A percentile compares a stretch with the other conserved stretches of the same genome.
Conservation (phyloP, 352 stramenopile species). For the Phytophthora syringae region DNA sequence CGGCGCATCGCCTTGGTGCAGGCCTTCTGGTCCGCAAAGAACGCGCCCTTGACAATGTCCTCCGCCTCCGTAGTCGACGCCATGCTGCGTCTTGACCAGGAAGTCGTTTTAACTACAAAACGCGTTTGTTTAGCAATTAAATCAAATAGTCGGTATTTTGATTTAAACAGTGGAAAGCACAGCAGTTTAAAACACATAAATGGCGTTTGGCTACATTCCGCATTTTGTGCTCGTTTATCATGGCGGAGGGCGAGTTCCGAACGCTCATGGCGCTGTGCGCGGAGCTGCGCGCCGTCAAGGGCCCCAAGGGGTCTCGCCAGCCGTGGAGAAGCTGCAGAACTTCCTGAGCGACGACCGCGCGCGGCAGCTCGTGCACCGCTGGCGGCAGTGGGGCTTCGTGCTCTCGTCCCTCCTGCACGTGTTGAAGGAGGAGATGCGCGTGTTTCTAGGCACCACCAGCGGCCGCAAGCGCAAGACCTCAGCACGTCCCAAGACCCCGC, state of each 20-base stretch:
- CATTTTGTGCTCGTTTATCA: too few relatives aligned
- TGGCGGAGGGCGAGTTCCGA: conserved; percentile 43
- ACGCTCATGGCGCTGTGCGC: conserved; percentile 52
- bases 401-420: conserved; percentile 56
- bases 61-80: too few relatives aligned
- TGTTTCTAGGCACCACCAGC: conserved; percentile 37
- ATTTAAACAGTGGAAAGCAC: too few relatives aligned
- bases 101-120: too few relatives aligned
- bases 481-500: conserved; percentile 41
- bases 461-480: conserved; percentile 40
- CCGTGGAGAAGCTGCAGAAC: conserved; percentile 47
- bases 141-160: too few relatives aligned
- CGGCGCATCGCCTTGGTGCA: conserved; percentile 11
- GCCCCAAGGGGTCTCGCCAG: conserved; percentile 37
- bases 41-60: conserved; percentile 1
- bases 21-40: conserved; percentile 14
- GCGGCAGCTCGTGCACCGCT: conserved; percentile 71
- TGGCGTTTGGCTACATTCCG: too few relatives aligned
- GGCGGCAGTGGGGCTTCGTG: conserved; percentile 72
- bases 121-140: too few relatives aligned
- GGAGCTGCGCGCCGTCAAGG: conserved; percentile 53
- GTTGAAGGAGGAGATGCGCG: conserved; percentile 54
- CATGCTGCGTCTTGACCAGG: too few relatives aligned
- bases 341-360: conserved; percentile 60
- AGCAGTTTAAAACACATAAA: too few relatives aligned